Base-by-base conservation (phyloP, 1,139 yeast species). In the Groenewaldozyma sp. region DNA sequence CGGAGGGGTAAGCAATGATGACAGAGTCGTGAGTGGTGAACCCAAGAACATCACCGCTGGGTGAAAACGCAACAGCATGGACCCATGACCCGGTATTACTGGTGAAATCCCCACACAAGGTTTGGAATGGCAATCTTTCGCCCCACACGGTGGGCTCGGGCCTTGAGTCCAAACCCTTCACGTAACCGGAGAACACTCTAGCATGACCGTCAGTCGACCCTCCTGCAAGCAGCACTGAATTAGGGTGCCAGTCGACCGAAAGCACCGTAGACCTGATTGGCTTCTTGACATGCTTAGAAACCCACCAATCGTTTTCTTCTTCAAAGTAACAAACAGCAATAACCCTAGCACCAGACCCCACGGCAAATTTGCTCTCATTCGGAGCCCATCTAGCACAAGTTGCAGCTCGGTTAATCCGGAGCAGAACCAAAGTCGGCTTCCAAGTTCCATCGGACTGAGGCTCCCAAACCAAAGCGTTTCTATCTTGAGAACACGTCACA, bases 221-320 rank as follows among this genome's bases (percentile, higher is more conserved):
- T 38, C 83, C 73, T 3, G 94, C 94, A 48, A 93, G 68, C 46
- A 93, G 68, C 16, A 91, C 94, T 51, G 81, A 82, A 62, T 93
- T 93, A 44, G 88, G 91, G 60, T 93, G 98, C 99, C 99, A 93
- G 46, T 81, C 82, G 40, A 91, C 71, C 34, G 83, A 73, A 50
- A 91, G 73, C 51, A 91, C 74, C 32, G 97, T 86, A 9, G 95
- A 83, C 58, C 82, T 81, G 52, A 88, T 71, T 14, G 96, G 96
- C 63, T 84, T 86, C 69, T 87, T 87, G 64, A 93, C 62, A 65
- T 91, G 98, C 64, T 88, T 91, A 17, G 97, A 86, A 39, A 91
- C 88, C 99, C 99, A 93, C 99, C 99, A 93, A 60, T 93, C 95
- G 61, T 91, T 91, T 55, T 88, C 96, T 47, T 73, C 82, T 62